phyloP scores from a whole-genome alignment of 345 rosid genomes.

The Firmiana major region DNA sequence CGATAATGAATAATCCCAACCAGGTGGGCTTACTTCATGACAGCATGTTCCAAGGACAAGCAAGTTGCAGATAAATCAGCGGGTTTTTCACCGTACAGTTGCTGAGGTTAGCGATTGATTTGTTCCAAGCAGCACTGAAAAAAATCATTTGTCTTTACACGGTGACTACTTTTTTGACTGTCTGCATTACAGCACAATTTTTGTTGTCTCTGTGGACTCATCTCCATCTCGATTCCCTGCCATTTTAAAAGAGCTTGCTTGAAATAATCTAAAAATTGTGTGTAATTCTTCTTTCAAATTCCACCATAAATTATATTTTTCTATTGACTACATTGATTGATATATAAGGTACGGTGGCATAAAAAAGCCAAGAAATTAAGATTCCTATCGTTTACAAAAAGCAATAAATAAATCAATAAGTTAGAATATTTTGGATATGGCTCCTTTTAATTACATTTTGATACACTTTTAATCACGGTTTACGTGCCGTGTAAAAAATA shows the following conservation, averaged over 20 bases:
- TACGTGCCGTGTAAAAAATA: background rate
- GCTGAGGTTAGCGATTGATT: constrained; percentile 1
- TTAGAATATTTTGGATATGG: too few relatives aligned
- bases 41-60: background rate
- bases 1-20: too few relatives aligned
- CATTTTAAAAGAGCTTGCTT: background rate
- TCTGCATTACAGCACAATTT: background rate
- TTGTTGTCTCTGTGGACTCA: background rate
- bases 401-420: too few relatives aligned
- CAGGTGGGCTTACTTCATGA: background rate
- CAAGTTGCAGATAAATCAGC: background rate
- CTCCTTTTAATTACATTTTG: too few relatives aligned
- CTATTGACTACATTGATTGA: too few relatives aligned
- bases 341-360: too few relatives aligned
- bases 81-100: background rate
- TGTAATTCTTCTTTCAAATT: background rate
- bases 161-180: constrained; percentile 12
- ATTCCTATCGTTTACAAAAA: too few relatives aligned
- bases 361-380: too few relatives aligned
- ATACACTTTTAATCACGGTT: too few relatives aligned
- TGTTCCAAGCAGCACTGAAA: background rate
- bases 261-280: too few relatives aligned
- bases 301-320: too few relatives aligned
- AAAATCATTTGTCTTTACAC: background rate
- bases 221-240: background rate